These are phyloP conservation scores for Tuber aestivum DNA, from an alignment of 495 filamentous ascomycete genomes.

Conservation along the genomic window DNA sequence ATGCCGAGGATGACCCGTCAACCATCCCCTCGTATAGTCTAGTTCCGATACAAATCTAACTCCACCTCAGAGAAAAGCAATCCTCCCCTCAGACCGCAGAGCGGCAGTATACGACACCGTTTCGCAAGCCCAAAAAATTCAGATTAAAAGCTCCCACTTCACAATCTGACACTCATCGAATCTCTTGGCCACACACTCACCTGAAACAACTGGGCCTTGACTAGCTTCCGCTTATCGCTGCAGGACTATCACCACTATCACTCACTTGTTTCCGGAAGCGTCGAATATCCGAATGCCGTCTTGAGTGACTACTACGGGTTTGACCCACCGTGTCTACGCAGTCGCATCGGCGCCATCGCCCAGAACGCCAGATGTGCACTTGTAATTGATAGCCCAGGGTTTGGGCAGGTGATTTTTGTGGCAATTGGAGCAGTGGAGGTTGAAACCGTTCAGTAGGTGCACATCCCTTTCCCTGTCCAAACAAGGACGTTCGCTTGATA, in stretches of 20 bases:
- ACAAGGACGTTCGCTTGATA: not conserved
- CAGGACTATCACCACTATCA: constrained; percentile 49
- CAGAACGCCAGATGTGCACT: constrained; percentile 38
- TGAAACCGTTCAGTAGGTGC: constrained; percentile 41
- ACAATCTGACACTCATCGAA: constrained; percentile 41
- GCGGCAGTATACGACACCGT: constrained; percentile 44
- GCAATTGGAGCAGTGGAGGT: constrained; percentile 42
- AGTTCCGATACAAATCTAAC: not conserved
- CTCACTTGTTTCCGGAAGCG: constrained; percentile 41
- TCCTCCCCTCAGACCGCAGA: constrained; percentile 44
- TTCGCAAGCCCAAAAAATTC: constrained; percentile 40
- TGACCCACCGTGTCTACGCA: constrained; percentile 43
- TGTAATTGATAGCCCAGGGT: constrained; percentile 39
- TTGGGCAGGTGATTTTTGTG: constrained; percentile 43
- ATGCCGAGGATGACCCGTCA: constrained; percentile 29
- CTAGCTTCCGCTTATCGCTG: constrained; percentile 44
- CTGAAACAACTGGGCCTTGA: constrained; percentile 41
- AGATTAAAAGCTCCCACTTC: constrained; percentile 48
- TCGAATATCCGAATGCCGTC: constrained; percentile 39
- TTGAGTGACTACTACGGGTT: constrained; percentile 39
- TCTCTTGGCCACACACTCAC: constrained; percentile 24
- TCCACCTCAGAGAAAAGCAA: constrained; percentile 19
- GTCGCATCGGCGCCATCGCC: constrained; percentile 37
- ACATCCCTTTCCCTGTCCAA: not conserved
- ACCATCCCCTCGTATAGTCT: not conserved